A percentile compares a stretch with the other conserved stretches of the same genome.
Evolutionary conservation across 2,329 filamentous ascomycete genomes (phyloP).

Genomic region (Exserohilum rostratum): DNA sequence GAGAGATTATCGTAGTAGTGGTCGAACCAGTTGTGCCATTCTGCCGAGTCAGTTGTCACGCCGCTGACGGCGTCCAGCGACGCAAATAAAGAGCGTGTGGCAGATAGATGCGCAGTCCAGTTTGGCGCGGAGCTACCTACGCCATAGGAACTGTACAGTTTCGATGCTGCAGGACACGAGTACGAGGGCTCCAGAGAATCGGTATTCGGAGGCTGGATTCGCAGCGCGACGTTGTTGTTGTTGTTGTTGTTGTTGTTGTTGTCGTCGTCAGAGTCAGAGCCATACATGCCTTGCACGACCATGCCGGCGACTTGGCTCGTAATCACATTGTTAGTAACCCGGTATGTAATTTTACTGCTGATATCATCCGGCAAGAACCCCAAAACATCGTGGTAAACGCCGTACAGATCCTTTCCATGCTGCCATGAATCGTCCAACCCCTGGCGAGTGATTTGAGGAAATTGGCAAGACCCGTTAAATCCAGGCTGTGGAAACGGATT

Average conservation of each 20-base stretch:
- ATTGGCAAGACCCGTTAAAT: slow-evolving; percentile 77
- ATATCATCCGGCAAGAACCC: slow-evolving; percentile 66
- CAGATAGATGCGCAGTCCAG: slow-evolving; percentile 70
- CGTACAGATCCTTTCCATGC: slow-evolving; percentile 77
- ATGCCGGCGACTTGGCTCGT: slow-evolving; percentile 81
- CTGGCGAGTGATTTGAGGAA: slow-evolving; percentile 76
- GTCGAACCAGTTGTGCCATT: slow-evolving; percentile 75
- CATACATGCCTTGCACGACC: slow-evolving; percentile 70
- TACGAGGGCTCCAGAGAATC: slow-evolving; percentile 80
- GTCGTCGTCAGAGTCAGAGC: too few relatives aligned
- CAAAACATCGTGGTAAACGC: slow-evolving; percentile 75
- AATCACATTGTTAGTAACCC: slow-evolving; percentile 82
- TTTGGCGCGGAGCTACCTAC: slow-evolving; percentile 50
- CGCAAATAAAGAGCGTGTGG: slow-evolving; percentile 61
- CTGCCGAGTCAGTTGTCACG: slow-evolving; percentile 60
- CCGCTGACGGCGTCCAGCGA: slow-evolving; percentile 72
- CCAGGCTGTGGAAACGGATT: slow-evolving; percentile 72
- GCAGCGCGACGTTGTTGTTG: slow-evolving; percentile 28
- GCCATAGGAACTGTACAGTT: slow-evolving; percentile 54
- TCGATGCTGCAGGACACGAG: slow-evolving; percentile 61
- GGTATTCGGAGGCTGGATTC: slow-evolving; percentile 60
- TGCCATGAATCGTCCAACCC: slow-evolving; percentile 77
- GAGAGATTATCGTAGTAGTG: slow-evolving; percentile 88
- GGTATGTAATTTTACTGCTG: slow-evolving; percentile 61
- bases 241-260: too few relatives aligned